Evolutionary conservation across 2,329 filamentous ascomycete species (phyloP), one percentile per base, ranked within the genome.

Genomic region (Sporothrix protearum): DNA sequence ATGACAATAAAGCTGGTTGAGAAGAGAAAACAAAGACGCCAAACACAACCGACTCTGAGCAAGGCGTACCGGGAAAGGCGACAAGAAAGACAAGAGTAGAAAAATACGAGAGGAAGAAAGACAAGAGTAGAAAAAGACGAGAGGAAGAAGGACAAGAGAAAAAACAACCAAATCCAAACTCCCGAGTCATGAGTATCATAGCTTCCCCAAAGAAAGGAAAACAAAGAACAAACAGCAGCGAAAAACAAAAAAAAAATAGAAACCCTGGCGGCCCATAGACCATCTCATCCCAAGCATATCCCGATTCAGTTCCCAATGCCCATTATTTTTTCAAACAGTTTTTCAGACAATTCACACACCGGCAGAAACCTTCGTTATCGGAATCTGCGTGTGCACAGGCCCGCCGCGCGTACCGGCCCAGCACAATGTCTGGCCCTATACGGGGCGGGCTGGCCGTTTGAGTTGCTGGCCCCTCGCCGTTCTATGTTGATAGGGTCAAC

Each of bases 401-500:
- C 30, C 55, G 30, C 33, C 55, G n/a, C 12, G 22, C 22, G 10
- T 10, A 16, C 6, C 10, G n/a, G 22, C 4, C 5, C n/a, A 19
- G 1, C 9, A 45, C 2, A 45, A 28, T 28, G 49, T 64, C 33
- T 16, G 59, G 59, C 36, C 59, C 59, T 28, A 22, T 64, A 16
- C 59, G 36, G 9, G 36, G 3, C 19, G 14, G 36, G 36, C 36
- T 19, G 12, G 12, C 5, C 14, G n/a, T n/a, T n/a, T 63, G n/a
- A 6, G n/a, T 39, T 22, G 22, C 36, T 39, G 16, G 7, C 22
- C 36, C 51, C 19, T 22, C 53, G n/a, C 14, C 19, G 2, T 19
- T 53, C 68, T 74, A 76, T 6, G 74, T 74, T 6, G 74, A 72
- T 33, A 77, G 51, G 6, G 74, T 75, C 53, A 81, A 75, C 74